Percentiles rank a stretch among this genome's conserved stretches.
phyloP scores from a whole-genome alignment of 1,139 yeast species.

The Lipomyces yarrowii region DNA sequence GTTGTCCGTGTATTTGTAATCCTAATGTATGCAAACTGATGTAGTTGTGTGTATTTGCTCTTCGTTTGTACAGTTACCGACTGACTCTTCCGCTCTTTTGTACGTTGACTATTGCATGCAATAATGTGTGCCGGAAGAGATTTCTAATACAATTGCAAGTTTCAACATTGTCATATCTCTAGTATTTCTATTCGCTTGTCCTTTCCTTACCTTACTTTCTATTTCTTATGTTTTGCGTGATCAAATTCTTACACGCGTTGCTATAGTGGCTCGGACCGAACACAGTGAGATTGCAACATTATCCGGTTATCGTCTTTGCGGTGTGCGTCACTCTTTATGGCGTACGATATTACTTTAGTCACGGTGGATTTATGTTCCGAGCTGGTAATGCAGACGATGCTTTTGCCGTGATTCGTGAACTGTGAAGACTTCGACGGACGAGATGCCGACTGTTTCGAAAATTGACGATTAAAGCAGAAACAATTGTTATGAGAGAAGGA shows the following conservation, averaged over 20 bases:
- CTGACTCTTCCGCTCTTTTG: not conserved
- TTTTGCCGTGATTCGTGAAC: not conserved
- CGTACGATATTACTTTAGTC: not conserved
- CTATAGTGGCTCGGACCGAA: not conserved
- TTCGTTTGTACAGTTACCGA: not conserved
- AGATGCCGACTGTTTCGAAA: not conserved
- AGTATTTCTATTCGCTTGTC: not conserved
- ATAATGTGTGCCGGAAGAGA: not conserved
- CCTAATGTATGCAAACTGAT: not conserved
- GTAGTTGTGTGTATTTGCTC: not conserved
- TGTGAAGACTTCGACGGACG: not conserved
- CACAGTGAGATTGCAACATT: not conserved
- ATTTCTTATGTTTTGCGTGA: not conserved
- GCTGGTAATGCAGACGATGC: not conserved
- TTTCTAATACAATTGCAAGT: not conserved
- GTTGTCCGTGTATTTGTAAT: not conserved
- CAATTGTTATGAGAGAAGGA: not conserved
- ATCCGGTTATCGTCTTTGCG: not conserved
- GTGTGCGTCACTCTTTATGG: conserved; percentile 1
- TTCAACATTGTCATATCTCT: not conserved
- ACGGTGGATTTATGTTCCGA: not conserved
- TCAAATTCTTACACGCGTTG: not conserved
- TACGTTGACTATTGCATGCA: not conserved
- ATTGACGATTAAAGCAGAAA: not conserved
- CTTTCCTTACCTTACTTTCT: not conserved